Evolutionary conservation across 371 early-diverging fungal genomes (phyloP).

Genomic region (Umbelopsis sp.): DNA sequence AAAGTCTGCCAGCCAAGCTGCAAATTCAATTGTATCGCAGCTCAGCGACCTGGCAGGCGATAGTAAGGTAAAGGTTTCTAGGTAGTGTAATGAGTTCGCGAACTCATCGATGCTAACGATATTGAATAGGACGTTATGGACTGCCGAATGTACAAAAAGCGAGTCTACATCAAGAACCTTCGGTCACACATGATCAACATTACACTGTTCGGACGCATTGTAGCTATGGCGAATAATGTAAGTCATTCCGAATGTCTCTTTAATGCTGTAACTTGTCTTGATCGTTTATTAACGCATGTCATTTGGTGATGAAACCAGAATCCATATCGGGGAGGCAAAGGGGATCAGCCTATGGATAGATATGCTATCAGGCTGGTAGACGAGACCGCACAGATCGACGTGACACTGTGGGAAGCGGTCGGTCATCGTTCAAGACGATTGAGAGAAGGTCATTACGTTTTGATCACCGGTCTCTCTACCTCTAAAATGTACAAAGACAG

Average conservation of each 20-base stretch:
- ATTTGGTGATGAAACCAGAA: constrained; percentile 23
- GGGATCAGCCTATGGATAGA: constrained; percentile 33
- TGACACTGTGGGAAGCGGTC: constrained; percentile 46
- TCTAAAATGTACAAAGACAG: constrained; percentile 26
- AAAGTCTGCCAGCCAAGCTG: neutral
- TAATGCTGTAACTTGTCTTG: neutral
- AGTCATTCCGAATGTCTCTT: neutral
- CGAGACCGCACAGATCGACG: constrained; percentile 38
- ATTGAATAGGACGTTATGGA: constrained; percentile 40
- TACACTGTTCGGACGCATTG: constrained; percentile 41
- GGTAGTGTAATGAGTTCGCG: neutral
- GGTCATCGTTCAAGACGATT: constrained; percentile 33
- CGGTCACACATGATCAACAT: constrained; percentile 42
- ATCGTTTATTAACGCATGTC: neutral
- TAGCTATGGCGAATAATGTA: constrained; percentile 46
- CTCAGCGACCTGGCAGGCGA: neutral
- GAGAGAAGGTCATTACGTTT: constrained; percentile 37
- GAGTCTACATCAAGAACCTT: constrained; percentile 37
- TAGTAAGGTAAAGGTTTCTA: neutral
- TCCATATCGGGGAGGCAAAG: constrained; percentile 29
- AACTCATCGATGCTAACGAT: neutral
- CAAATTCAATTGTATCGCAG: neutral
- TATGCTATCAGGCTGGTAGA: constrained; percentile 43
- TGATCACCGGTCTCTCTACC: constrained; percentile 39
- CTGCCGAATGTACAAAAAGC: constrained; percentile 31